phyloP scores from a whole-genome alignment of 2,329 filamentous ascomycete genomes.

The Coniochaeta ligniaria region DNA sequence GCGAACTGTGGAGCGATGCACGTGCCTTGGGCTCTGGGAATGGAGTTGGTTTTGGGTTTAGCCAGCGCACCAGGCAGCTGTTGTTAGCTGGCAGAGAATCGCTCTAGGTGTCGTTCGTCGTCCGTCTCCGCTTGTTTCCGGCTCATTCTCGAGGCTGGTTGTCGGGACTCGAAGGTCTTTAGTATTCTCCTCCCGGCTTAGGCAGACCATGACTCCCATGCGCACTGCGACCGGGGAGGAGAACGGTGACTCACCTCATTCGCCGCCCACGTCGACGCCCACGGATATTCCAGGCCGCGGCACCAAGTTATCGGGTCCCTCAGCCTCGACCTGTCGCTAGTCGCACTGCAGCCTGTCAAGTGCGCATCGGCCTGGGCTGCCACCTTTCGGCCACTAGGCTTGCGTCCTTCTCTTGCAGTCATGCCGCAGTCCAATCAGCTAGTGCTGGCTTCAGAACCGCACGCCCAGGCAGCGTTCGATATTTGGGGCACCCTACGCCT shows the following conservation, averaged over 20 bases:
- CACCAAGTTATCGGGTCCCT: not conserved
- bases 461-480: not conserved
- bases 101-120: not conserved
- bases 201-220: not conserved
- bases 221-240: not conserved
- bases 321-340: not conserved
- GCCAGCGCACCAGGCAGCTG: not conserved
- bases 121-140: not conserved
- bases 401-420: not conserved
- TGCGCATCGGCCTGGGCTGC: not conserved
- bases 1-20: not conserved
- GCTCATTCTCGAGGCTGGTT: not conserved
- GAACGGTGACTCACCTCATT: not conserved
- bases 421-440: not conserved
- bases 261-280: not conserved
- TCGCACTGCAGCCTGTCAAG: not conserved
- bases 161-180: not conserved
- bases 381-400: not conserved
- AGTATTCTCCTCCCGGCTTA: not conserved
- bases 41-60: not conserved
- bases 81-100: not conserved
- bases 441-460: not conserved
- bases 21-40: not conserved
- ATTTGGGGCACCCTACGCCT: not conserved
- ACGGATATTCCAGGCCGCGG: not conserved